Percentiles rank a stretch among this genome's conserved stretches.
These are phyloP conservation scores for Suhomyces vadensis DNA, from an alignment of 805 yeast species.

Conservation along the genomic window DNA sequence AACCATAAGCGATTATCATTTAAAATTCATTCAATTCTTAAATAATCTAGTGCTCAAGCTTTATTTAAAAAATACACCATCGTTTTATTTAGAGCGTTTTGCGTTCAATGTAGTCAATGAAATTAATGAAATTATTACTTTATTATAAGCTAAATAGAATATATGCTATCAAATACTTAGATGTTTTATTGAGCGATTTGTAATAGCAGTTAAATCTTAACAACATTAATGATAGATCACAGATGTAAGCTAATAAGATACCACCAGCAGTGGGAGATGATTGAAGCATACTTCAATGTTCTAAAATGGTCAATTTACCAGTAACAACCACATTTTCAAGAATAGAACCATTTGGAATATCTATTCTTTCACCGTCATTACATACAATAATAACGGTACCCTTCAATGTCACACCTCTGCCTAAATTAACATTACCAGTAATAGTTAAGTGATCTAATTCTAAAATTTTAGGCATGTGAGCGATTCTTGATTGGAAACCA, in stretches of 20 bases:
- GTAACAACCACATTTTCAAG: conserved; percentile 96
- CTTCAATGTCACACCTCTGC: conserved; percentile 85
- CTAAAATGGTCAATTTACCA: conserved; percentile 92
- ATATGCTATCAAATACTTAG: neutral
- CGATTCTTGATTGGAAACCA: conserved; percentile 84
- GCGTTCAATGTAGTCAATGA: too few species aligned
- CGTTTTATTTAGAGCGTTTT: too few species aligned
- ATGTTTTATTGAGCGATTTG: neutral
- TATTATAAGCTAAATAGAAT: conserved; percentile 1
- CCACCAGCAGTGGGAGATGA: neutral
- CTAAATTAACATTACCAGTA: conserved; percentile 92
- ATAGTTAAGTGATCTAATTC: conserved; percentile 97
- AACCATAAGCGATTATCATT: neutral
- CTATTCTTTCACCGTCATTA: conserved; percentile 94
- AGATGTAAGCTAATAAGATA: neutral
- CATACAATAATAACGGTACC: conserved; percentile 98
- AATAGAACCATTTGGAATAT: conserved; percentile 94
- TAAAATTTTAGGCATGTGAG: conserved; percentile 93
- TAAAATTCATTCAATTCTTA: neutral
- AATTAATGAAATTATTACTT: neutral
- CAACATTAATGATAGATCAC: neutral
- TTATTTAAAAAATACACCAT: neutral
- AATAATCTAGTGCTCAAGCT: neutral
- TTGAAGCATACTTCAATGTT: conserved; percentile 52
- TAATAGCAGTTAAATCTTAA: neutral